Conservation (phyloP, 192 early-diverging fungal genomes). For the Gamsiella multidivaricata region DNA sequence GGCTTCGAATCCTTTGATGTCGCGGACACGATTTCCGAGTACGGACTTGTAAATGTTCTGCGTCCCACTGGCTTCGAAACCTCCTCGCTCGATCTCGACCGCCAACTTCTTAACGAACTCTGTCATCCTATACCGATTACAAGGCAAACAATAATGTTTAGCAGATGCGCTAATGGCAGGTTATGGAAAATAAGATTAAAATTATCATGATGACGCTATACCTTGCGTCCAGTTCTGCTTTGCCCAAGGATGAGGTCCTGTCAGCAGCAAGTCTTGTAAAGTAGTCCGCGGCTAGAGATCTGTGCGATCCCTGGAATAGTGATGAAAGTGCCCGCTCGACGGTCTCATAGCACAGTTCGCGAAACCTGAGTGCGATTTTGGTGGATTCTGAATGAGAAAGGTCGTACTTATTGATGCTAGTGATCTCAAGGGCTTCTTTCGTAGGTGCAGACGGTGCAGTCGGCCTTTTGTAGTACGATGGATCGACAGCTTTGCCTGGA, state of each 20-base stretch:
- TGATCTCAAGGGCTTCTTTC: neutral
- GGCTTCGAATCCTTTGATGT: conserved; percentile 45
- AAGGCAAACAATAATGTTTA: neutral
- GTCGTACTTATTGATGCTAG: conserved; percentile 16
- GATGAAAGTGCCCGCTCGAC: conserved; percentile 8
- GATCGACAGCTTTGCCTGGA: conserved; percentile 26
- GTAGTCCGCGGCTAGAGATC: conserved; percentile 27
- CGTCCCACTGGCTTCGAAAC: conserved; percentile 36
- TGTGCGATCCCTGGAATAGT: conserved; percentile 21
- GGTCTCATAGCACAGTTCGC: conserved; percentile 41
- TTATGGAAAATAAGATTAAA: too few species aligned
- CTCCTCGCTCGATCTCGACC: conserved; percentile 20
- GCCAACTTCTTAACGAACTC: conserved; percentile 31
- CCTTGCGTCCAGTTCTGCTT: conserved; percentile 12
- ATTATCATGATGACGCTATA: too few species aligned
- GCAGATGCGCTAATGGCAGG: too few species aligned
- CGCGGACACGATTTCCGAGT: conserved; percentile 31
- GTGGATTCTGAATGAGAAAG: conserved; percentile 12
- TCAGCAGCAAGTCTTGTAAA: neutral
- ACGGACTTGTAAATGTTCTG: conserved; percentile 21
- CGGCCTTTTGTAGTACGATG: conserved; percentile 46
- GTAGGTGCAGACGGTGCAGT: too few species aligned
- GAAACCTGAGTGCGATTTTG: conserved; percentile 28
- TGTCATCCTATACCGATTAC: neutral
- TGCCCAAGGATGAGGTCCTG: neutral